Conservation (phyloP, 495 filamentous ascomycete genomes). For the Aspergillus incahuasiensis region DNA sequence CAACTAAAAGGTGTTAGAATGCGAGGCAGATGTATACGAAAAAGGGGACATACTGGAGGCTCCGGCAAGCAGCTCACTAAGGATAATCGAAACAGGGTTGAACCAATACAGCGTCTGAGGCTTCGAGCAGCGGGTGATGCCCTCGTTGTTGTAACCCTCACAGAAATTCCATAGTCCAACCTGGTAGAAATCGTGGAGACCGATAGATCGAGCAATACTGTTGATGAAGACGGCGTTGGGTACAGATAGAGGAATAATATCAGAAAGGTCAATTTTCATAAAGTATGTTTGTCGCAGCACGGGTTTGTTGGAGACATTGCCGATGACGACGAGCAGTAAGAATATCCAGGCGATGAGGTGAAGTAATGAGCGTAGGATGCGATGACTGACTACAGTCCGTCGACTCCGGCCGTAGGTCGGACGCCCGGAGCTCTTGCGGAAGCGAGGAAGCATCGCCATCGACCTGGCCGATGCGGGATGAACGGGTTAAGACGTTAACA, state of each 20-base stretch:
- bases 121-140: conserved; percentile 69
- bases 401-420: conserved; percentile 24
- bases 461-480: conserved; percentile 1
- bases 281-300: conserved; percentile 72
- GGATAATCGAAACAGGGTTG: conserved; percentile 76
- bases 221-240: conserved; percentile 78
- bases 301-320: conserved; percentile 55
- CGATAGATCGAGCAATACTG: conserved; percentile 80
- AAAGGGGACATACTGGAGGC: conserved; percentile 57
- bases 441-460: conserved; percentile 32
- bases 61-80: conserved; percentile 71
- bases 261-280: conserved; percentile 73
- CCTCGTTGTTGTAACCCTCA: conserved; percentile 69
- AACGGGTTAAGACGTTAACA: background rate
- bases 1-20: conserved; percentile 47
- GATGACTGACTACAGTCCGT: conserved; percentile 35
- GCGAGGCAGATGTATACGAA: background rate
- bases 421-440: conserved; percentile 24
- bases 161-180: conserved; percentile 90
- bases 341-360: conserved; percentile 74
- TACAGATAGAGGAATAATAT: conserved; percentile 72
- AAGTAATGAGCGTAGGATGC: conserved; percentile 57
- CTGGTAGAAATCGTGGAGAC: conserved; percentile 90
- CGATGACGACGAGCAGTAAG: conserved; percentile 71
- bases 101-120: conserved; percentile 77